A percentile compares a stretch with the other conserved stretches of the same genome.
phyloP scores from a whole-genome alignment of 768 basidiomycete species.

The Hydnum rufescens region DNA sequence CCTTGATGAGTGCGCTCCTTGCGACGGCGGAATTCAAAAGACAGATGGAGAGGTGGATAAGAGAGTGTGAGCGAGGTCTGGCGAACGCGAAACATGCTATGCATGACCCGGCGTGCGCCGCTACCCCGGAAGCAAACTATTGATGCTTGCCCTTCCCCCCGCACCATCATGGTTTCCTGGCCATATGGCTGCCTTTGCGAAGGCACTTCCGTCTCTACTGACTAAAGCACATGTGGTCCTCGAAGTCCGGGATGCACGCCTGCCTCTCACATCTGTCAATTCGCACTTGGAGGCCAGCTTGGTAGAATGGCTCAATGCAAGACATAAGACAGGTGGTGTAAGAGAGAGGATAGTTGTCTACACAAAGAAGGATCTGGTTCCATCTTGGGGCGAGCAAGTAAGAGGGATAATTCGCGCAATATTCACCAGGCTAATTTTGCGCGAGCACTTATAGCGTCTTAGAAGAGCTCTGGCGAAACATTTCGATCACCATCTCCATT shows the following conservation, averaged over 20 bases:
- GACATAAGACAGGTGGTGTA: constrained; percentile 20
- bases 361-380: constrained; percentile 83
- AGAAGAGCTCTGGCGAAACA: constrained; percentile 17
- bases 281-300: constrained; percentile 51
- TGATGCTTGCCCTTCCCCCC: constrained; percentile 1
- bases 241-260: constrained; percentile 80
- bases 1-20: no score
- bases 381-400: constrained; percentile 76
- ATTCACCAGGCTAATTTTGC: not conserved
- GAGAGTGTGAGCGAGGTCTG: no score
- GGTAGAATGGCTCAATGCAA: constrained; percentile 8
- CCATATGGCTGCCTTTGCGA: constrained; percentile 80
- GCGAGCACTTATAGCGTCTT: constrained; percentile 36
- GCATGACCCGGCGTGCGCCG: no score
- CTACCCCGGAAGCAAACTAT: not conserved
- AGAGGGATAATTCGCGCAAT: constrained; percentile 10
- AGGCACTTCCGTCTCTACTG: constrained; percentile 54
- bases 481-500: constrained; percentile 10
- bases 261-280: constrained; percentile 90
- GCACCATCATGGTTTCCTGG: constrained; percentile 75
- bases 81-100: no score
- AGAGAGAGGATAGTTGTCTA: constrained; percentile 81
- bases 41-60: no score
- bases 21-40: no score
- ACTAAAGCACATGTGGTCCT: constrained; percentile 78